Conservation (phyloP, 805 yeast species). For the Candida lessepsii region DNA sequence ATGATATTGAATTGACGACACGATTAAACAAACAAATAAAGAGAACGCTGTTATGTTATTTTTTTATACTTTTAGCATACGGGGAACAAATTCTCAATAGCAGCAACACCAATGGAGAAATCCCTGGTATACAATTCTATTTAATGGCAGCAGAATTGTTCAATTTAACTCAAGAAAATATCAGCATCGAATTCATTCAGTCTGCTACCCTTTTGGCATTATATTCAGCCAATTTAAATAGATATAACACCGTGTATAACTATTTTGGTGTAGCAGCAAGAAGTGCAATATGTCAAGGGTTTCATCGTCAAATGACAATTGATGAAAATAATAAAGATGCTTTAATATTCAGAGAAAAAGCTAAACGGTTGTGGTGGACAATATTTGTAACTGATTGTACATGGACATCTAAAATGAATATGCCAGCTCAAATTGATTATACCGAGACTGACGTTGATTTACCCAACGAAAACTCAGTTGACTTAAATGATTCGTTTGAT, state of each 20-base stretch:
- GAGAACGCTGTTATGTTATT: constrained; percentile 25
- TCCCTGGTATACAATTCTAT: constrained; percentile 37
- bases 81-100: constrained; percentile 33
- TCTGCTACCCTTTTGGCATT: constrained; percentile 33
- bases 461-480: constrained; percentile 33
- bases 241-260: constrained; percentile 38
- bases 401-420: constrained; percentile 39
- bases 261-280: constrained; percentile 41
- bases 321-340: constrained; percentile 8
- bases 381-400: constrained; percentile 38
- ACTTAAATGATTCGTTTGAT: constrained; percentile 31
- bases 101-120: constrained; percentile 6
- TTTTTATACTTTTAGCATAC: constrained; percentile 35
- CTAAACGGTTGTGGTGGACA: constrained; percentile 44
- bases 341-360: constrained; percentile 22
- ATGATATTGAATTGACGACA: constrained; percentile 4
- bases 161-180: constrained; percentile 30
- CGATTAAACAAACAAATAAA: constrained; percentile 11
- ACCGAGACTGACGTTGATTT: constrained; percentile 44
- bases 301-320: constrained; percentile 29
- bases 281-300: constrained; percentile 36
- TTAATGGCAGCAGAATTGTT: constrained; percentile 32
- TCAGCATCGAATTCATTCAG: constrained; percentile 34
- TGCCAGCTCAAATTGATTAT: constrained; percentile 41
- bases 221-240: constrained; percentile 35